Percentiles rank a stretch among this genome's conserved stretches.
These are phyloP conservation scores for Solanum dulcamara DNA, from an alignment of 257 asterid species.

Conservation along the genomic window DNA sequence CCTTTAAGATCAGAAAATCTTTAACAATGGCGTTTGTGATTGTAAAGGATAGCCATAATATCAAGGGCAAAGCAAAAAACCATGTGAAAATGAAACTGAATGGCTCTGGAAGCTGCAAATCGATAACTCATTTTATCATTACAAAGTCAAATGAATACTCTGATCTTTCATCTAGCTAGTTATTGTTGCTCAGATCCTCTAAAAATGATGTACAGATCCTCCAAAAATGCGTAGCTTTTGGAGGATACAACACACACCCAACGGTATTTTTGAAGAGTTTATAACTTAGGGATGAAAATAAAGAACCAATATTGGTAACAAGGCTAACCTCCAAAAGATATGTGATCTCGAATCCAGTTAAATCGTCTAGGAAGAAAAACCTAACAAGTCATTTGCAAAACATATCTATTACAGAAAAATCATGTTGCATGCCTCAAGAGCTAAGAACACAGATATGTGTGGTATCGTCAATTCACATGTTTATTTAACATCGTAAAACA, in stretches of 20 bases:
- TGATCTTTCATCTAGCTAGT: not conserved
- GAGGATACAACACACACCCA: not conserved
- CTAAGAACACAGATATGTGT: not conserved
- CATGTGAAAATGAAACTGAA: slow-evolving; percentile 96
- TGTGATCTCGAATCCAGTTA: slow-evolving; percentile 91
- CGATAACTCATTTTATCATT: not conserved
- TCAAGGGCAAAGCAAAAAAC: slow-evolving; percentile 87
- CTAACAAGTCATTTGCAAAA: slow-evolving; percentile 16
- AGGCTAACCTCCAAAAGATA: slow-evolving; percentile 77
- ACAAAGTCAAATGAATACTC: not conserved
- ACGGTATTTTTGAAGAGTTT: not conserved
- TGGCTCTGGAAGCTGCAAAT: slow-evolving; percentile 93
- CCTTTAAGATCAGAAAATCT: slow-evolving; percentile 80
- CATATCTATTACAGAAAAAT: not conserved
- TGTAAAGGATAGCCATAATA: slow-evolving; percentile 64
- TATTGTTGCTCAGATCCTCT: not conserved
- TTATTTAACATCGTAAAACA: not conserved
- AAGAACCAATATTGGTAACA: not conserved
- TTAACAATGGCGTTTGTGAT: slow-evolving; percentile 54
- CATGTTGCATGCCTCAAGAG: not conserved
- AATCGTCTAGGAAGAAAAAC: slow-evolving; percentile 92
- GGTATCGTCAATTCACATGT: not conserved
- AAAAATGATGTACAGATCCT: not conserved
- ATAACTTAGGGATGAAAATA: not conserved
- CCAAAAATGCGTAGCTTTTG: not conserved